phyloP scores from a whole-genome alignment of 768 basidiomycete species.

The Xerocomus potaroensis region DNA sequence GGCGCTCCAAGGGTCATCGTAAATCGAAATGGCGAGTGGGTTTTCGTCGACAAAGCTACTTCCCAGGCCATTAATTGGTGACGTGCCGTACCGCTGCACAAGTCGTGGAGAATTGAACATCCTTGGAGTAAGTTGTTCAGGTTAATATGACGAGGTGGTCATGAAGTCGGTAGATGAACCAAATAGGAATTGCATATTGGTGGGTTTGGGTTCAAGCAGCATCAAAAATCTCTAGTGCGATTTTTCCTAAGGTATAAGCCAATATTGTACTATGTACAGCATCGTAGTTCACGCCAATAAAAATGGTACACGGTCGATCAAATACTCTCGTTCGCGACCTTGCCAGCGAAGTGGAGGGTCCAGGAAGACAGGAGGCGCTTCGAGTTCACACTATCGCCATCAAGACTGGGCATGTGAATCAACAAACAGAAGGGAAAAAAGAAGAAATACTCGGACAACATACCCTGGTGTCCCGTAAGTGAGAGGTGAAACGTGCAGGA shows the following conservation, averaged over 20 bases:
- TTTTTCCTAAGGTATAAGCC: constrained; percentile 10
- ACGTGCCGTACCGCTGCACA: constrained; percentile 59
- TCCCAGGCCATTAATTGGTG: constrained; percentile 56
- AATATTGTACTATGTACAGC: constrained; percentile 22
- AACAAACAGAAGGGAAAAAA: constrained; percentile 4
- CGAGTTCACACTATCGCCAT: constrained; percentile 79
- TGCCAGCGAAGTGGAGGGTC: constrained; percentile 91
- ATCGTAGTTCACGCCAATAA: constrained; percentile 9
- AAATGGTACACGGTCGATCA: constrained; percentile 16
- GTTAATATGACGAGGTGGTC: constrained; percentile 6
- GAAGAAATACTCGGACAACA: constrained; percentile 27
- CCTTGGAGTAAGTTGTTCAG: constrained; percentile 17
- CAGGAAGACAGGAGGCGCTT: constrained; percentile 82
- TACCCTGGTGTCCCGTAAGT: constrained; percentile 98
- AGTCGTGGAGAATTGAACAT: constrained; percentile 88
- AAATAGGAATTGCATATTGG: constrained; percentile 14
- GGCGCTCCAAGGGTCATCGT: constrained; percentile 82
- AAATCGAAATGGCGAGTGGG: constrained; percentile 66
- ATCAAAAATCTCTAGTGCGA: background rate
- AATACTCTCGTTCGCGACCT: constrained; percentile 43
- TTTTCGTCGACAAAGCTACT: constrained; percentile 75
- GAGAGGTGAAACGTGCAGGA: constrained; percentile 78
- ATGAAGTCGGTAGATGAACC: constrained; percentile 3
- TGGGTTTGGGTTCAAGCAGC: too few species aligned
- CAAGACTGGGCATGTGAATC: constrained; percentile 50